These are phyloP conservation scores for Xylaria bambusicola DNA, from an alignment of 495 filamentous ascomycete genomes.

Conservation along the genomic window DNA sequence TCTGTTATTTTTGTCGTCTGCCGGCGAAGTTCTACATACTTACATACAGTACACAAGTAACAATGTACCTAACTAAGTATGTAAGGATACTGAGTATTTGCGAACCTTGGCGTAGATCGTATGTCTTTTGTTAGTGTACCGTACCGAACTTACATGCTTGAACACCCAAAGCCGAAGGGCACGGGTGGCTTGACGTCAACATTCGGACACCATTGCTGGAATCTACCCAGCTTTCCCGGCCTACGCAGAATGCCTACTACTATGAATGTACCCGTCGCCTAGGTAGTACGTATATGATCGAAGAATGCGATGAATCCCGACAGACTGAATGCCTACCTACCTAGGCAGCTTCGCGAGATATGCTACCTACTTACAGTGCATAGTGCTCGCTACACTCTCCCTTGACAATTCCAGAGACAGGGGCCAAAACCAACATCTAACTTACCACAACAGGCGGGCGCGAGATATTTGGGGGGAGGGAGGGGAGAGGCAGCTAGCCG, in stretches of 20 bases:
- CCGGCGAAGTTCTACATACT: constrained; percentile 12
- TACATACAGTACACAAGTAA: too few relatives aligned
- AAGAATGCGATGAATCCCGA: not conserved
- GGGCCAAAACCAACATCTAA: constrained; percentile 12
- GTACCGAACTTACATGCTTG: too few relatives aligned
- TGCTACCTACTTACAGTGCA: too few relatives aligned
- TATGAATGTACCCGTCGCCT: too few relatives aligned
- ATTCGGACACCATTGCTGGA: not conserved
- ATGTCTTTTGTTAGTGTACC: not conserved
- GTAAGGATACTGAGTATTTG: too few relatives aligned
- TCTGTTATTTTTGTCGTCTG: constrained; percentile 21
- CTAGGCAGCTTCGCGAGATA: not conserved
- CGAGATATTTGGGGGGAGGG: not conserved
- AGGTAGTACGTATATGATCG: not conserved
- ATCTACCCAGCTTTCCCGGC: not conserved
- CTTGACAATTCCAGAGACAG: not conserved
- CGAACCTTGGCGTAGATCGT: constrained; percentile 12
- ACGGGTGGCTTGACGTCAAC: constrained; percentile 14
- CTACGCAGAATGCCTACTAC: too few relatives aligned
- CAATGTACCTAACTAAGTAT: too few relatives aligned
- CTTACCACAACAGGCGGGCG: not conserved
- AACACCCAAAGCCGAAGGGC: constrained; percentile 17
- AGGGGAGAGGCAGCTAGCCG: not conserved
- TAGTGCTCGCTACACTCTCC: too few relatives aligned
- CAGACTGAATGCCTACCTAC: too few relatives aligned